Percentiles rank a stretch among this genome's conserved stretches.
Conservation (phyloP, 495 filamentous ascomycete genomes). For the Eremomyces bilateralis region DNA sequence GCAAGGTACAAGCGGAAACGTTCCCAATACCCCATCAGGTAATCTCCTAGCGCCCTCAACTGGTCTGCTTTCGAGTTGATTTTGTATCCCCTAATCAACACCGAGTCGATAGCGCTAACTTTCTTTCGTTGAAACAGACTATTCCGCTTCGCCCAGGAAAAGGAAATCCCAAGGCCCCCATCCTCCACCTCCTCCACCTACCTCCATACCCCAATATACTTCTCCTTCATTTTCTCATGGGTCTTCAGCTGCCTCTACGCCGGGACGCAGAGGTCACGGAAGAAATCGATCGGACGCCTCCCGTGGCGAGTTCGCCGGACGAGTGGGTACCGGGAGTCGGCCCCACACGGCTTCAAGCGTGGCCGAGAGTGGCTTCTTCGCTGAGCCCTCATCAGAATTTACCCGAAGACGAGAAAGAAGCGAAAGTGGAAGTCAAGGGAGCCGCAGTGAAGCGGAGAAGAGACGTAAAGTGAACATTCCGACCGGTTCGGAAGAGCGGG, state of each 20-base stretch:
- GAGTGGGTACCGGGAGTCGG: constrained; percentile 1
- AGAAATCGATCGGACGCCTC: constrained; percentile 48
- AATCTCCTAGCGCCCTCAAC: constrained; percentile 27
- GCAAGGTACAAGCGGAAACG: constrained; percentile 31
- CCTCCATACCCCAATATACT: constrained; percentile 20
- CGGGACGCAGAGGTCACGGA: constrained; percentile 36
- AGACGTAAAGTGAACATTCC: too few relatives aligned
- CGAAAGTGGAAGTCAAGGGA: background rate
- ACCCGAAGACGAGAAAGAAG: background rate
- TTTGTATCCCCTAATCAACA: constrained; percentile 22
- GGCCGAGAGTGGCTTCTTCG: background rate
- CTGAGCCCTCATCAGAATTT: background rate
- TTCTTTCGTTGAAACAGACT: constrained; percentile 14
- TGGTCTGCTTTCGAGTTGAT: constrained; percentile 21
- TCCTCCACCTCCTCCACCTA: constrained; percentile 32
- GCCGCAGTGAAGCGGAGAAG: background rate
- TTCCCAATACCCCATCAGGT: constrained; percentile 44
- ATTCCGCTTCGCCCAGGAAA: constrained; percentile 45
- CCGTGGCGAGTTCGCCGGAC: constrained; percentile 12
- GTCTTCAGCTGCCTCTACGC: constrained; percentile 31
- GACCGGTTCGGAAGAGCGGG: too few relatives aligned
- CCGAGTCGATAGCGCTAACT: background rate
- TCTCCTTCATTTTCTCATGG: constrained; percentile 29
- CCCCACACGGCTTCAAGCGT: background rate
- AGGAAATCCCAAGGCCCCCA: constrained; percentile 47